Conservation (phyloP, 371 early-diverging fungal genomes). For the Capillidium heterosporum region DNA sequence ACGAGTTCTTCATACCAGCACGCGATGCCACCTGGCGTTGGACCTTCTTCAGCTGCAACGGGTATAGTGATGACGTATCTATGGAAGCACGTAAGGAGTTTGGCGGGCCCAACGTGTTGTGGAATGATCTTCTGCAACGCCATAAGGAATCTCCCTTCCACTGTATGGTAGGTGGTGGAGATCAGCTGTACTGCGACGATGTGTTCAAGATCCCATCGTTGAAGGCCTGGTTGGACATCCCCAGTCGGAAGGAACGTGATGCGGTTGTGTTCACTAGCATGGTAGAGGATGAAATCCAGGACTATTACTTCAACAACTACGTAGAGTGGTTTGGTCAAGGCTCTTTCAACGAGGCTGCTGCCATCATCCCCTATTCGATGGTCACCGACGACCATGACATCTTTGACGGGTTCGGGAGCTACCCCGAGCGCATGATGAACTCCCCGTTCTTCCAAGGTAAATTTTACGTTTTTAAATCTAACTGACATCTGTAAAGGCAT, state of each 20-base stretch:
- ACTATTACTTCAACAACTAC: constrained; percentile 60
- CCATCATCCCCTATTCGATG: constrained; percentile 50
- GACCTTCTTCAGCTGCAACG: constrained; percentile 48
- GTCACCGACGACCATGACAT: constrained; percentile 75
- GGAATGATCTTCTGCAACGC: constrained; percentile 58
- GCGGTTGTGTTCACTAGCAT: constrained; percentile 22
- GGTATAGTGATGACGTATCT: constrained; percentile 35
- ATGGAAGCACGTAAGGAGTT: constrained; percentile 27
- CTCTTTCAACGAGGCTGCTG: constrained; percentile 35
- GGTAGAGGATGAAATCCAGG: constrained; percentile 32
- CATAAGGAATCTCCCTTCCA: constrained; percentile 51
- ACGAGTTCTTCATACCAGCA: constrained; percentile 18
- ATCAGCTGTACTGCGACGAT: constrained; percentile 62
- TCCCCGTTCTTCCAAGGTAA: constrained; percentile 26
- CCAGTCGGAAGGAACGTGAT: constrained; percentile 14
- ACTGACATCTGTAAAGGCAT: constrained; percentile 13
- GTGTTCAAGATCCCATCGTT: constrained; percentile 26
- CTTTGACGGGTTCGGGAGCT: constrained; percentile 65
- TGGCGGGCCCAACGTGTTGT: constrained; percentile 47
- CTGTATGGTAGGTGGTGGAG: constrained; percentile 67
- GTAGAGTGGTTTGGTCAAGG: constrained; percentile 42
- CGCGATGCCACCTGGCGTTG: constrained; percentile 25
- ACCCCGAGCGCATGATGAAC: constrained; percentile 54
- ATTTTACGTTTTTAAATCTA: background rate
- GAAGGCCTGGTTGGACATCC: constrained; percentile 33